Evolutionary conservation across 2,329 filamentous ascomycete genomes (phyloP), one percentile per base, ranked within the genome.

Genomic region (Diaporthe vexans): DNA sequence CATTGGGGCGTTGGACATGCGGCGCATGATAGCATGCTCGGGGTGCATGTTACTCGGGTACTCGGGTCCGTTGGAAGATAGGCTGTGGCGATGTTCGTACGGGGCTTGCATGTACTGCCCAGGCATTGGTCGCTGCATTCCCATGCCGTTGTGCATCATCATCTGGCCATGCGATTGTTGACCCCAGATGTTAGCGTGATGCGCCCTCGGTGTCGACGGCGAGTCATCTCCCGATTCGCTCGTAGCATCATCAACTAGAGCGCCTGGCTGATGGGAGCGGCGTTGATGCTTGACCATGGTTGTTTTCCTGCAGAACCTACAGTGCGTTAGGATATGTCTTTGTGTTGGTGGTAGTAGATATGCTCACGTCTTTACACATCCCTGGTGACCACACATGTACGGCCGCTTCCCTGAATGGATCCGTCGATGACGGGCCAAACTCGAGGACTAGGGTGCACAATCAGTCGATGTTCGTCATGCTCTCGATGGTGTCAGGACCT

Each of bases 231-330:
- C 90, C n/a, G 87, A 89, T 65, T 89, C 88, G 29, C 87, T 91
- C 43, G 85, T 87, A 81, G 84, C 88, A 78, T 90, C 88, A 77
- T 89, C 89, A 56, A 87, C 79, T 77, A 91, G 86, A 72, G 89
- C 83, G 51, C 90, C 87, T 76, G 89, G 87, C 78, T 91, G 89
- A 79, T 92, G 90, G 1, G 89, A 90, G 35, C 90, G 86, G 70
- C 90, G 85, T 79, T 92, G 90, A 80, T 92, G 91, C 82, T 92
- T 92, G 72, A 92, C 89, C 90, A 92, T 91, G 72, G 91, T 93
- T 7, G 91, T 93, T 81, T 94, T 94, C 72, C 92, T 88, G 82
- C 92, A 94, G 81, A 94, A 94, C 81, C 92, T 93, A 77, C 15
- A 33, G 29, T 33, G 26, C n/a, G 43, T 78, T 58, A 77, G 74